A percentile compares a stretch with the other conserved stretches of the same genome.
Evolutionary conservation across 139 green algal species (phyloP).

Genomic region (Coelastrella sp.): DNA sequence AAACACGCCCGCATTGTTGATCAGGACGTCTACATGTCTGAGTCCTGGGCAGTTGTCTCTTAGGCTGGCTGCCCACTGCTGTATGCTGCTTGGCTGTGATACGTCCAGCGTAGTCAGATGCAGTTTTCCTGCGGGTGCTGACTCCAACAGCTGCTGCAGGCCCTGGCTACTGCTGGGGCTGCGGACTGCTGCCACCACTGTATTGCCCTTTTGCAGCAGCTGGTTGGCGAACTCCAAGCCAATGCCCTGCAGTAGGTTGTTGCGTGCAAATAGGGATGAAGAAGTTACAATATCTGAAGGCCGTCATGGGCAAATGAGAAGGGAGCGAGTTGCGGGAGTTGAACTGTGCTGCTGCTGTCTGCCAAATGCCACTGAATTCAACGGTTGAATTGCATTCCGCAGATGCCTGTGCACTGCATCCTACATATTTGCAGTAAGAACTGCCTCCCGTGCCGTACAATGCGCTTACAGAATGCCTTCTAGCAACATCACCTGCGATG

Average conservation of each 20-base stretch:
- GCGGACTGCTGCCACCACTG: conserved; percentile 57
- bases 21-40: conserved; percentile 19
- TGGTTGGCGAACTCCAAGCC: conserved; percentile 56
- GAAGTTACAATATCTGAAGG: background rate
- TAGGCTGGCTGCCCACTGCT: background rate
- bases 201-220: conserved; percentile 59
- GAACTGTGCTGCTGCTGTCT: background rate
- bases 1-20: conserved; percentile 41
- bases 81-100: background rate
- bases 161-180: background rate
- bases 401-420: background rate
- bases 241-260: conserved; percentile 6
- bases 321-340: background rate
- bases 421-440: no score
- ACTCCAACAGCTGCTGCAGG: conserved; percentile 22
- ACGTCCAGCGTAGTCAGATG: conserved; percentile 28
- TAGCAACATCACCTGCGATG: background rate
- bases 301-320: background rate
- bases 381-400: no score
- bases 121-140: background rate
- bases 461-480: background rate
- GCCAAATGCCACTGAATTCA: no score
- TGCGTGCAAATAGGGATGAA: background rate
- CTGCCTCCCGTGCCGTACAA: no score
- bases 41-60: background rate